Percentiles rank a stretch among this genome's conserved stretches.
Conservation (phyloP, 345 rosid species). For the Viola odorata region DNA sequence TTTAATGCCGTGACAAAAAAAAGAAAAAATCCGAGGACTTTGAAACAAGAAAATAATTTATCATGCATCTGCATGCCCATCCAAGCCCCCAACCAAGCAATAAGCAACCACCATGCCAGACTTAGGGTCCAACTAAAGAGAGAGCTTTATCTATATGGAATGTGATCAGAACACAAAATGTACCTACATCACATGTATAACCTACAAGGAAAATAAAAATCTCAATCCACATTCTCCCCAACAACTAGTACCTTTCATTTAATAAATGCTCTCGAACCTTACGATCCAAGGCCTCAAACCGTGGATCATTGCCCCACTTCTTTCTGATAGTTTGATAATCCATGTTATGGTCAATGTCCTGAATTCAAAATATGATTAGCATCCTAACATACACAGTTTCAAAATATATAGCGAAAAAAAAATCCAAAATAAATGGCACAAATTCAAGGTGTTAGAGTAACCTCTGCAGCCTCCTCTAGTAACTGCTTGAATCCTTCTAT, state of each 20-base stretch:
- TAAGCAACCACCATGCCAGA: no score
- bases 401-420: constrained; percentile 6
- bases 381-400: constrained; percentile 9
- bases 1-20: no score
- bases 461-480: constrained; percentile 74
- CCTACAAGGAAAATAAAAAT: not conserved
- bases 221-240: constrained; percentile 8
- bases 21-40: no score
- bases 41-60: no score
- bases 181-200: no score
- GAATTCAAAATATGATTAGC: constrained; percentile 26
- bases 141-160: no score
- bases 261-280: constrained; percentile 78
- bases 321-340: constrained; percentile 70
- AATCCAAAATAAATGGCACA: not conserved
- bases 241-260: constrained; percentile 70
- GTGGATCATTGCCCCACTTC: constrained; percentile 82
- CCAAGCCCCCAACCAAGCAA: no score
- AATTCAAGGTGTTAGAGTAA: constrained; percentile 1
- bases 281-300: constrained; percentile 79
- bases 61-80: no score
- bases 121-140: no score
- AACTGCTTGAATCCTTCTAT: constrained; percentile 84
- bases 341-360: constrained; percentile 81
- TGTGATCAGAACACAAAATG: no score